These are phyloP conservation scores for Pyrenophora tritici-repentis DNA, from an alignment of 2,329 filamentous ascomycete species.

Conservation along the genomic window DNA sequence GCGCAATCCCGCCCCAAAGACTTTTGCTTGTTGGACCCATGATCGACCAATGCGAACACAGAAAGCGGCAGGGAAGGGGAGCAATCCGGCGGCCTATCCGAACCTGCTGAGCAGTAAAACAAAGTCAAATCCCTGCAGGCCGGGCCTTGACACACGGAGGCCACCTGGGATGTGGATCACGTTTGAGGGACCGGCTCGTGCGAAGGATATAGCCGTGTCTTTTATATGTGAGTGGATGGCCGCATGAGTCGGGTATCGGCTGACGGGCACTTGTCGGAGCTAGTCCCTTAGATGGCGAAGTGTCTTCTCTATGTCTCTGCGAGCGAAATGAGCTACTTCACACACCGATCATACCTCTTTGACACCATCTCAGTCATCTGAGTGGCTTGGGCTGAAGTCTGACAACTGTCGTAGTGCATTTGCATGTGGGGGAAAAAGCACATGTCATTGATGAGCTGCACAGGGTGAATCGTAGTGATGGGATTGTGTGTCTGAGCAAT, in stretches of 20 bases:
- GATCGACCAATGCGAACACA: conserved; percentile 3
- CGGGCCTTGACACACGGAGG: conserved; percentile 4
- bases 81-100: neutral
- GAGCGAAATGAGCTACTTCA: conserved; percentile 5
- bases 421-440: no score
- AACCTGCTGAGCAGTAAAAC: conserved; percentile 3
- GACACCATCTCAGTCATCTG: neutral
- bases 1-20: neutral
- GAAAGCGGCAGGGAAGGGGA: neutral
- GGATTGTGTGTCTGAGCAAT: no score
- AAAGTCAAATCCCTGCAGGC: conserved; percentile 2
- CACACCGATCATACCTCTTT: conserved; percentile 1
- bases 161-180: conserved; percentile 5
- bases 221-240: neutral
- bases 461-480: no score
- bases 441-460: no score
- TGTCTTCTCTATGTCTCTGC: neutral
- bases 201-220: neutral
- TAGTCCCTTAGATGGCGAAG: neutral
- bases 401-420: neutral
- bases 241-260: no score
- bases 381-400: neutral
- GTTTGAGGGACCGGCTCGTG: neutral
- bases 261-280: no score
- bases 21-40: conserved; percentile 9